Conservation (phyloP, 257 asterid species). For the Nicotiana otophora region DNA sequence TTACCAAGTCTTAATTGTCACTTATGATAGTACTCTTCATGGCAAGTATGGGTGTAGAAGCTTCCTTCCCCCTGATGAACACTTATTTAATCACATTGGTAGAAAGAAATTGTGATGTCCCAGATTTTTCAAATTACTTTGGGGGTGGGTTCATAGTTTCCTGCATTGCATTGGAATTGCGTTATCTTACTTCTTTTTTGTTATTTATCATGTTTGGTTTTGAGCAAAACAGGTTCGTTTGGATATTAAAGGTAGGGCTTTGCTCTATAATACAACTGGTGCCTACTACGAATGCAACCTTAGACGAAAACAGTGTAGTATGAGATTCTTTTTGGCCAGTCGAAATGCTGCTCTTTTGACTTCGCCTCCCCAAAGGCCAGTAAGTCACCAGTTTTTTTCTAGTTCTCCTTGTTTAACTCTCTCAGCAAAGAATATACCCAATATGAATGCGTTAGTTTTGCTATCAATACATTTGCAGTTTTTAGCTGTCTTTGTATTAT, state of each 20-base stretch:
- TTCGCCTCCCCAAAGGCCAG: conserved; percentile 53
- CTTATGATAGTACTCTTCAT: background rate
- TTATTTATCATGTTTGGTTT: background rate
- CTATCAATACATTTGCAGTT: background rate
- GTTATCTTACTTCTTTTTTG: background rate
- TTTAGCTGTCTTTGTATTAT: background rate
- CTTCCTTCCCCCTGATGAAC: background rate
- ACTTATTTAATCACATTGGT: background rate
- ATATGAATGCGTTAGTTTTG: background rate
- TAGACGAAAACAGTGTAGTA: conserved; percentile 39
- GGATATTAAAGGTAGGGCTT: conserved; percentile 33
- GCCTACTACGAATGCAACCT: conserved; percentile 60
- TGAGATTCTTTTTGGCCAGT: conserved; percentile 32
- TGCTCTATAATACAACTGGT: conserved; percentile 47
- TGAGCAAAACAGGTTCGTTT: conserved; percentile 47
- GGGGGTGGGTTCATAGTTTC: background rate
- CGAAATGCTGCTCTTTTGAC: conserved; percentile 63
- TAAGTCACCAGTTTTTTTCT: conserved; percentile 29
- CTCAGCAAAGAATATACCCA: background rate
- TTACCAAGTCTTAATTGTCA: background rate
- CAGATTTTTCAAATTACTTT: background rate
- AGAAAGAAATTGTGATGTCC: background rate
- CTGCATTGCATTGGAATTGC: background rate
- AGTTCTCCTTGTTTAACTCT: background rate
- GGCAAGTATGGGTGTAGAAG: background rate